These are phyloP conservation scores for Cytospora piceae DNA, from an alignment of 2,329 filamentous ascomycete genomes.

Conservation along the genomic window DNA sequence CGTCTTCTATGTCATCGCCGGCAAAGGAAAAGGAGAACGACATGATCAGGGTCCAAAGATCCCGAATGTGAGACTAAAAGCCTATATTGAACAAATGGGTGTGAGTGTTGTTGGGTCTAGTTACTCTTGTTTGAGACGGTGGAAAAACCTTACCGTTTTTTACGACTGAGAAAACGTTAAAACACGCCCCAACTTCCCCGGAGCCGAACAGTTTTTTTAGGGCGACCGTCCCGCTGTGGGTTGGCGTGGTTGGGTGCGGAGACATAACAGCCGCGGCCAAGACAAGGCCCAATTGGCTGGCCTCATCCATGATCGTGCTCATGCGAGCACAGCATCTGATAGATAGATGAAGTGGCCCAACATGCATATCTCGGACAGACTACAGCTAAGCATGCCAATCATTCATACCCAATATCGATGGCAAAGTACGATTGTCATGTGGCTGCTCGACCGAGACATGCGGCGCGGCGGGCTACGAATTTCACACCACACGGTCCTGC, in stretches of 20 bases:
- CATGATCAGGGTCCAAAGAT: conserved; percentile 34
- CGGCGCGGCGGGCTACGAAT: not conserved
- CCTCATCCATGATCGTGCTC: not conserved
- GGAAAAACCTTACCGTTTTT: conserved; percentile 16
- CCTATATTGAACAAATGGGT: not conserved
- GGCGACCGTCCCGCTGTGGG: conserved; percentile 2
- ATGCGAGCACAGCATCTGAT: not conserved
- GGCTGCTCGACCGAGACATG: conserved; percentile 24
- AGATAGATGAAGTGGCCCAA: not conserved
- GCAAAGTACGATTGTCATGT: not conserved
- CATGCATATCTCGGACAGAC: not conserved
- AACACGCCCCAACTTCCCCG: conserved; percentile 6
- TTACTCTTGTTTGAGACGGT: too few relatives aligned
- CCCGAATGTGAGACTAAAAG: not conserved
- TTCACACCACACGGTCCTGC: not conserved
- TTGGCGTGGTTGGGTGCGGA: not conserved
- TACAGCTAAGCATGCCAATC: conserved; percentile 15
- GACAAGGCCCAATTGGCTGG: not conserved
- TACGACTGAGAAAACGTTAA: conserved; percentile 1
- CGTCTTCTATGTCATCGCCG: conserved; percentile 66
- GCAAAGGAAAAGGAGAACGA: conserved; percentile 65
- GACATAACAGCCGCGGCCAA: not conserved
- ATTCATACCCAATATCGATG: conserved; percentile 2
- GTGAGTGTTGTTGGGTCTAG: not conserved
- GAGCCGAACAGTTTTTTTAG: conserved; percentile 7